phyloP scores from a whole-genome alignment of 2,329 filamentous ascomycete species.

The Plenodomus biglobosus region DNA sequence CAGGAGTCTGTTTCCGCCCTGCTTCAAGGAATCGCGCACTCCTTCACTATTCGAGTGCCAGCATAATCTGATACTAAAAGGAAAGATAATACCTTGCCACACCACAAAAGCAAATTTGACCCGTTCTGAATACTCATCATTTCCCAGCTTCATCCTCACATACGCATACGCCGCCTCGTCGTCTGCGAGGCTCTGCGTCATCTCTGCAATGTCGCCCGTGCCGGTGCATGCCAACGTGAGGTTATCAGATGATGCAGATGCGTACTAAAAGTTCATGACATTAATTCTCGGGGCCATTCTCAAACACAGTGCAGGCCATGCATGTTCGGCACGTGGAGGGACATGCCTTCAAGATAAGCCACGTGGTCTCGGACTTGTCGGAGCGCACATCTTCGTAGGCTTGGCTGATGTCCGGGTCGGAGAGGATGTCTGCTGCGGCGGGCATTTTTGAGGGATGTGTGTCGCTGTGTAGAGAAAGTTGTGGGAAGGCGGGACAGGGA shows the following conservation, averaged over 20 bases:
- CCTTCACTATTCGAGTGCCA: too few relatives aligned
- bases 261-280: conserved; percentile 14
- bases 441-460: conserved; percentile 21
- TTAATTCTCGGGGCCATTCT: neutral
- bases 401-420: conserved; percentile 58
- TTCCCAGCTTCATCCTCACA: conserved; percentile 61
- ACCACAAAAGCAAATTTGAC: conserved; percentile 69
- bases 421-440: conserved; percentile 33
- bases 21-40: too few relatives aligned
- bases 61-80: neutral
- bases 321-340: neutral
- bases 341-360: conserved; percentile 67
- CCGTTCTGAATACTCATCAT: conserved; percentile 68
- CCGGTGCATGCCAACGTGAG: conserved; percentile 61
- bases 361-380: conserved; percentile 67
- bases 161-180: conserved; percentile 67
- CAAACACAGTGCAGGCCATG: conserved; percentile 5
- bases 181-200: conserved; percentile 59
- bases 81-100: conserved; percentile 64
- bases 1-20: neutral
- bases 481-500: neutral
- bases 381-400: conserved; percentile 69
- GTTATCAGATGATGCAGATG: conserved; percentile 56
- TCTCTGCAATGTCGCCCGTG: conserved; percentile 61
- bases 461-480: neutral